Base-by-base conservation (phyloP, 2,329 filamentous ascomycete species). In the Blastomyces parvus region DNA sequence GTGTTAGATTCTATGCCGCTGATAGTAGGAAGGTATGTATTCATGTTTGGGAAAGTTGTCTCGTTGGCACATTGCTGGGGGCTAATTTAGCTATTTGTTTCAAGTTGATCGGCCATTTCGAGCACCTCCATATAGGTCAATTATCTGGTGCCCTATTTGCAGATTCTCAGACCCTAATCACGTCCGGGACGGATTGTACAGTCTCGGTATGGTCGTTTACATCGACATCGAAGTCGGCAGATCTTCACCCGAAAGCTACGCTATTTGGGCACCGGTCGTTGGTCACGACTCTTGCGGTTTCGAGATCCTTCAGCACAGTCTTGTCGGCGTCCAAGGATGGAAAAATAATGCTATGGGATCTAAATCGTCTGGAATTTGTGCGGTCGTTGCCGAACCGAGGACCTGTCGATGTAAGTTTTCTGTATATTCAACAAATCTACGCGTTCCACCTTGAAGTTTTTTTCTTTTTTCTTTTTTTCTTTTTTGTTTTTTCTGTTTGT, bases 111-210 rank as follows among this genome's bases (percentile, higher is more conserved):
- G 93, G 93, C 0, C 82, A 97, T 22, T 96, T 93, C 71, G 94
- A 99, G 74, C 95, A 97, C 71, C 81, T 97, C 1, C 94, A 99
- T 73, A 88, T 93, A 63, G 91, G 92, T 4, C 91, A 96, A 72
- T 83, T 99, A 36, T 93, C 91, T 0, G 87, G 86, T 62, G 87
- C 90, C 0, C 81, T 88, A 14, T 94, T 97, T 72, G 90, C 90
- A 0, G 93, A 97, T 73, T 93, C 91, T 19, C 90, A 89, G 70
- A 96, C 91, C 0, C 82, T 99, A 25, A 87, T 99, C 66, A 97
- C 94, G 0, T 90, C 91, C 0, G 94, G 94, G 33, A 88, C 90
- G 59, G 94, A 99, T 70, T 96, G 93, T 70, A 92, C 94, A 0
- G 84, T 99, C 4, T 91, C 90, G 0, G 86, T 96, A 1, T 95